Base-by-base conservation (phyloP, 805 yeast species). In the Teunomyces funiuensis region DNA sequence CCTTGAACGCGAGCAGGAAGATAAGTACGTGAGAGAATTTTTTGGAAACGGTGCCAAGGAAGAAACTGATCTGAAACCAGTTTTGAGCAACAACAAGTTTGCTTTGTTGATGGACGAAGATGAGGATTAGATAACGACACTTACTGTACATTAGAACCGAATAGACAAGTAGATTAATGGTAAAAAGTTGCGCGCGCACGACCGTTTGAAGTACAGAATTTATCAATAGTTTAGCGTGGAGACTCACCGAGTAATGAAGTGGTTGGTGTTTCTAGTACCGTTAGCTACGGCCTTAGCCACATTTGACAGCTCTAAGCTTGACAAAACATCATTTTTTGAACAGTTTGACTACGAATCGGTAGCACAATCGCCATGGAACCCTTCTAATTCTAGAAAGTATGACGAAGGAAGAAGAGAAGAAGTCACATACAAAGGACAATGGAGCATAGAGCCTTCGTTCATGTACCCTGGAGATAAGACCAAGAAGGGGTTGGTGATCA, bases 401-500 rank as follows among this genome's bases (percentile, higher is more conserved):
- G 50, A 49, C 14, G 43, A 40, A 26, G 49, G 45, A 6, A 27
- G 37, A n/a, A 75, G 72, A 41, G 80, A 74, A 25, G 79, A 75
- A 51, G 73, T 76, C 50, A 57, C 80, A 2, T 88, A 85, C 56
- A 73, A 60, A 23, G 97, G 96, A 15, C 65, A 78, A 57, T 88
- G 97, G 97, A 65, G 67, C 6, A 69, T 89, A 30, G 88, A 83
- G 58, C 86, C 81, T 58, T 47, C 67, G 13, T 38, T 30, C 7
- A 73, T 71, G 22, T 71, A 75, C 53, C 79, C 82, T 1, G 93
- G 84, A 0, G 77, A 79, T 51, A 58, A 54, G 11, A 77, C 77
- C 44, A 96, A 89, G 62, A 73, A 74, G 47, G 96, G 95, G 5
- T 75, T 90, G 40, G 91, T 86, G 3, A 74, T 84, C 60, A 84